Conservation (phyloP, 2,329 filamentous ascomycete species). For the Penicillium verrucosum region DNA sequence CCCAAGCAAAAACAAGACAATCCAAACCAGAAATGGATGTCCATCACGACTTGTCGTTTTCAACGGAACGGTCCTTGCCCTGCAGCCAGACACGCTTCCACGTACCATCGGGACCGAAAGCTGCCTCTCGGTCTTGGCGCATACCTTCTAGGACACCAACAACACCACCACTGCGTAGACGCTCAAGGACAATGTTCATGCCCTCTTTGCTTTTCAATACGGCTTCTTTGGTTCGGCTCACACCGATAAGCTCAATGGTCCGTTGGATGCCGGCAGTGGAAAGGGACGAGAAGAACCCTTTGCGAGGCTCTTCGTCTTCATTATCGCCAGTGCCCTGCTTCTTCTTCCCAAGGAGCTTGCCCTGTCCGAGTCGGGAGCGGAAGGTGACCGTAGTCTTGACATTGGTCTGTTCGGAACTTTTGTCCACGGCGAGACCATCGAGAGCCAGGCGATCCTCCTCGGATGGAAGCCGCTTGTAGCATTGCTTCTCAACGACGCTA, state of each 20-base stretch:
- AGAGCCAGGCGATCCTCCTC: slow-evolving; percentile 22
- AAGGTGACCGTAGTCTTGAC: slow-evolving; percentile 62
- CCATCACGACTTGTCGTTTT: slow-evolving; percentile 28
- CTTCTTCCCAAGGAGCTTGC: slow-evolving; percentile 45
- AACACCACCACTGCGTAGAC: slow-evolving; percentile 62
- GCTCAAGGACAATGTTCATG: slow-evolving; percentile 64
- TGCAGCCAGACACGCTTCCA: slow-evolving; percentile 45
- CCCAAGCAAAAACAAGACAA: background rate
- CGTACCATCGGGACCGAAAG: slow-evolving; percentile 37
- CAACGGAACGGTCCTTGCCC: slow-evolving; percentile 27
- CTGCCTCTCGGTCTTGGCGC: slow-evolving; percentile 56
- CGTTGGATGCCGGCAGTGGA: slow-evolving; percentile 59
- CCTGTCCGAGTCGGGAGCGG: slow-evolving; percentile 59
- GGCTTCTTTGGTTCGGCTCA: slow-evolving; percentile 59
- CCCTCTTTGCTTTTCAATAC: slow-evolving; percentile 62
- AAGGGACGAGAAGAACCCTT: slow-evolving; percentile 58
- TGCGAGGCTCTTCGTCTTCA: slow-evolving; percentile 53
- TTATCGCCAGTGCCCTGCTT: slow-evolving; percentile 41
- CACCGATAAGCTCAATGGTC: slow-evolving; percentile 62
- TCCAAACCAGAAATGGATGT: background rate
- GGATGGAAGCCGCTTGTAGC: slow-evolving; percentile 49
- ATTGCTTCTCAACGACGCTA: slow-evolving; percentile 60
- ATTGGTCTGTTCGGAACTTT: slow-evolving; percentile 49
- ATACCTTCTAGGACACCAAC: slow-evolving; percentile 69
- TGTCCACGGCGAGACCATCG: slow-evolving; percentile 36